Evolutionary conservation across 2,329 filamentous ascomycete species (phyloP).

Genomic region (Microdochium paspali): DNA sequence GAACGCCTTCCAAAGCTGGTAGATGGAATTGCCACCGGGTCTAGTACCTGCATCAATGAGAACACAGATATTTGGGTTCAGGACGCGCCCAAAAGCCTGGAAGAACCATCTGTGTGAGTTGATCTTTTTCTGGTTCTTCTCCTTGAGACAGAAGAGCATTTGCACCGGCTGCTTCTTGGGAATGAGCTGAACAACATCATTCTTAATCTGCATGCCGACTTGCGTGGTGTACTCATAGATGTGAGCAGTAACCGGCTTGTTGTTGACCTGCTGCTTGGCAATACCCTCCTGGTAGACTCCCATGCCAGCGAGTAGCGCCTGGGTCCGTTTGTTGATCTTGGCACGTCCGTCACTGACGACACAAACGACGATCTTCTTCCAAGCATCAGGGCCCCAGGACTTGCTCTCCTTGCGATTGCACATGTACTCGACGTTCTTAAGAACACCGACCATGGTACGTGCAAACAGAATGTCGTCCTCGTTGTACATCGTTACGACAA

Average conservation of each 20-base stretch:
- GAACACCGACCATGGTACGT: conserved; percentile 95
- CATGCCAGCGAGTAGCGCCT: conserved; percentile 81
- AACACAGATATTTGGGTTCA: conserved; percentile 95
- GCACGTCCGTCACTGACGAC: conserved; percentile 90
- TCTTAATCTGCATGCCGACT: conserved; percentile 81
- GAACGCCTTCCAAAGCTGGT: conserved; percentile 97
- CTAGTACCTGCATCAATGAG: conserved; percentile 93
- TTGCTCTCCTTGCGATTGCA: conserved; percentile 85
- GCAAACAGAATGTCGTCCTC: conserved; percentile 96
- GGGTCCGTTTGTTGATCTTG: conserved; percentile 84
- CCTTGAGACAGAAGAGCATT: conserved; percentile 95
- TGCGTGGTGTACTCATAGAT: conserved; percentile 94
- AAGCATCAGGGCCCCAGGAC: conserved; percentile 93
- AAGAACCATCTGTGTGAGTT: conserved; percentile 99
- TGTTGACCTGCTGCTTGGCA: conserved; percentile 95
- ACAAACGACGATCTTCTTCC: conserved; percentile 98
- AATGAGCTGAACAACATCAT: conserved; percentile 75
- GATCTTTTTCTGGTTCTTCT: conserved; percentile 99
- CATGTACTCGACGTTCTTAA: conserved; percentile 97
- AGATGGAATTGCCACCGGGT: conserved; percentile 88
- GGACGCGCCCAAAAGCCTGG: conserved; percentile 83
- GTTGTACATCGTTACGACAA: conserved; percentile 98
- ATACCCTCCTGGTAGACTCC: conserved; percentile 98
- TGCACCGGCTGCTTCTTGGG: conserved; percentile 86
- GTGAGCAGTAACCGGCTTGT: conserved; percentile 91